Base-by-base conservation (phyloP, 495 filamentous ascomycete genomes). In the Penicillium goetzii region DNA sequence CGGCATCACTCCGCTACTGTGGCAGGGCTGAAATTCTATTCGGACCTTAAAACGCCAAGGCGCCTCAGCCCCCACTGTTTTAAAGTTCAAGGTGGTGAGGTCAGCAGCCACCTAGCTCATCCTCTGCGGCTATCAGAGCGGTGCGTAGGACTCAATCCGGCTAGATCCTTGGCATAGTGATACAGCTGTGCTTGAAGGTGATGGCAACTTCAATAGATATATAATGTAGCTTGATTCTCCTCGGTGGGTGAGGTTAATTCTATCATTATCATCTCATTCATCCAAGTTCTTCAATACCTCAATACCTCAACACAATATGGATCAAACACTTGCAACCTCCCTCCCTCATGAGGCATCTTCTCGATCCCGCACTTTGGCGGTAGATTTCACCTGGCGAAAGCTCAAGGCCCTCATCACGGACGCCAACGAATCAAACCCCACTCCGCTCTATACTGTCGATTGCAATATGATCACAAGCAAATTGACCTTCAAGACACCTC, bases 391-490 rank as follows among this genome's bases (percentile, higher is more conserved):
- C 17, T 57, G 54, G 54, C 28, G 38, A 30, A 57, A 57, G 54
- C 38, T 40, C 38, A 26, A 41, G 33, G 11, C 49, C 15, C 41
- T 56, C 51, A 26, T 64, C 41, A 50, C 36, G 4, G 51, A 60
- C 15, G 26, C 40, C 40, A 50, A 52, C 32, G 34, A 56, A 23
- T 33, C 62, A 17, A 43, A 57, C 34, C 30, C 57, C 3, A 32
- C 30, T 7, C 57, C 62, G 5, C 41, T 65, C 8, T 65, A 65
- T 49, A 56, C 43, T 19, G 53, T 65, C 17, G 25, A 51, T 26
- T 54, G 33, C 6, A 17, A 60, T 47, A 23, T 28, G 41, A 12
- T 38, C 23, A 69, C 82, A 33, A 67, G 64, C 60, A 15, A 67
- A 4, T 34, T 66, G 9, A 49, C 33, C 10, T 36, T 67, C 51